phyloP scores from a whole-genome alignment of 306 rosid genomes.

The Phaseolus lunatus region DNA sequence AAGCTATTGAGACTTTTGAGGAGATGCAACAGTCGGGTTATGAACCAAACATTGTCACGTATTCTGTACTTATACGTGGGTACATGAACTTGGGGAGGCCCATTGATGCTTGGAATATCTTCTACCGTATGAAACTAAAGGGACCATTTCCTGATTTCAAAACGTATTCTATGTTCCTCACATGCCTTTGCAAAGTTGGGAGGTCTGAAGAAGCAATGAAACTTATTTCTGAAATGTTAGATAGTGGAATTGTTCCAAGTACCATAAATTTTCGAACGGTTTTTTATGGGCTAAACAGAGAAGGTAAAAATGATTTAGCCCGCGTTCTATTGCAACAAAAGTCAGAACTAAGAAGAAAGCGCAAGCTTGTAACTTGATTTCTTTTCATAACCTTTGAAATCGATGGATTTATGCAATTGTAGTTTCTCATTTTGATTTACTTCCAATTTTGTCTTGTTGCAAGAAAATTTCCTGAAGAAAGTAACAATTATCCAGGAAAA shows the following conservation, averaged over 20 bases:
- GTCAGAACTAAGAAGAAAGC: constrained; percentile 59
- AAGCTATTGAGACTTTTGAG: constrained; percentile 59
- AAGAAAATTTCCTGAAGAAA: not conserved
- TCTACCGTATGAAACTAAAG: constrained; percentile 66
- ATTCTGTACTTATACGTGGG: constrained; percentile 74
- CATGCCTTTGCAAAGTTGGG: constrained; percentile 69
- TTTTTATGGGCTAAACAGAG: constrained; percentile 75
- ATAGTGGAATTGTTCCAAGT: constrained; percentile 79
- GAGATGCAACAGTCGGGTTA: constrained; percentile 74
- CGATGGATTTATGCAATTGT: not conserved
- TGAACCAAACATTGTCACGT: constrained; percentile 74
- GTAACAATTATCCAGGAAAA: not conserved
- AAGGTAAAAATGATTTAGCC: constrained; percentile 83
- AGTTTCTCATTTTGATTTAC: not conserved
- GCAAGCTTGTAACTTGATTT: constrained; percentile 60
- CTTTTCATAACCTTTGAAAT: not conserved
- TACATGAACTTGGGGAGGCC: constrained; percentile 71
- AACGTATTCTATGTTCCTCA: constrained; percentile 77
- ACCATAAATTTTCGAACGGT: constrained; percentile 76
- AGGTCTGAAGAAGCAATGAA: constrained; percentile 83
- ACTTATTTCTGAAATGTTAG: constrained; percentile 71
- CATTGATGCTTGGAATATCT: constrained; percentile 74
- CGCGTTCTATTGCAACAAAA: constrained; percentile 66
- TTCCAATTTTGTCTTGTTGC: not conserved
- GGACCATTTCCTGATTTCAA: constrained; percentile 87